Evolutionary conservation across 331 rosid genomes (phyloP).

Genomic region (Cydonia oblonga): DNA sequence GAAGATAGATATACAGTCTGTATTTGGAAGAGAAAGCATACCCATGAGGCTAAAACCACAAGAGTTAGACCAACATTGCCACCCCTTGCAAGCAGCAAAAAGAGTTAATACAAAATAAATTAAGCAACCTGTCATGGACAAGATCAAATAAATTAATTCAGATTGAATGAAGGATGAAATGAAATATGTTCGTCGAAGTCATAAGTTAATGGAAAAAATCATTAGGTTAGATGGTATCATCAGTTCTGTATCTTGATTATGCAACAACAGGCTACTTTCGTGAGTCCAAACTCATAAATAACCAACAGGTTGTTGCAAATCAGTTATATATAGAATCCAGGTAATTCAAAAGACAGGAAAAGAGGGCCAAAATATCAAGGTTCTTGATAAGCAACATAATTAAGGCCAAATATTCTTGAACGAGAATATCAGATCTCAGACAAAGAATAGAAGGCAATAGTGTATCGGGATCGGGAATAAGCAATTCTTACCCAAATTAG

Average conservation of each 20-base stretch:
- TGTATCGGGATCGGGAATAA: constrained; percentile 1
- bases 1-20: neutral
- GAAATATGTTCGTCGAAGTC: neutral
- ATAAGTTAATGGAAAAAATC: neutral
- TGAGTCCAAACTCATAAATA: neutral
- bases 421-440: neutral
- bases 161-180: neutral
- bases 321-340: neutral
- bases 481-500: constrained; percentile 63
- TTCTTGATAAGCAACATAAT: neutral
- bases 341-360: neutral
- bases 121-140: constrained; percentile 55
- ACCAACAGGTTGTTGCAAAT: neutral
- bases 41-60: constrained; percentile 91
- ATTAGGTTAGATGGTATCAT: neutral
- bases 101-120: constrained; percentile 53
- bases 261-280: neutral
- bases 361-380: neutral
- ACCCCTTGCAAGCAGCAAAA: constrained; percentile 64
- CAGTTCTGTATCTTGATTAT: neutral
- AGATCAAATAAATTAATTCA: constrained; percentile 9
- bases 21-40: constrained; percentile 27
- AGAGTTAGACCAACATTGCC: constrained; percentile 75
- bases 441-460: neutral
- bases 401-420: neutral